phyloP scores from a whole-genome alignment of 768 basidiomycete species.

The Basidioascus undulatus region DNA sequence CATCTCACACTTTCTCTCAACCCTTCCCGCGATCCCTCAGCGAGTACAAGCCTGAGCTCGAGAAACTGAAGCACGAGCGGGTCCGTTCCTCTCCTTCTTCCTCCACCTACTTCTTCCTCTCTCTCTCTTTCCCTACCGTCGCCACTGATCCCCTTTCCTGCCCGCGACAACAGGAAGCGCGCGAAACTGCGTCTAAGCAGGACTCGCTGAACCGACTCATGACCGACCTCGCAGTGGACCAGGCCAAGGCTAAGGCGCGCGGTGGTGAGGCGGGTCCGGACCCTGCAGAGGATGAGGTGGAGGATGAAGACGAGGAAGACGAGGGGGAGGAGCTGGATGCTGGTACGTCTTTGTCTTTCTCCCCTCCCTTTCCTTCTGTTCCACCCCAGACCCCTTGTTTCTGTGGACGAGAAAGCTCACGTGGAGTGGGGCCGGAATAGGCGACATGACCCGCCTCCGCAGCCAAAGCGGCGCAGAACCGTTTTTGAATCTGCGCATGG shows the following conservation, averaged over 20 bases:
- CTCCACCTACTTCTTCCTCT: neutral
- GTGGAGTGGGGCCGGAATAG: no score
- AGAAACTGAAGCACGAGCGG: constrained; percentile 28
- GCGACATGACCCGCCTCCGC: no score
- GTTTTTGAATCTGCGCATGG: no score
- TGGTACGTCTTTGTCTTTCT: no score
- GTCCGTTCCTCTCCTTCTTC: constrained; percentile 7
- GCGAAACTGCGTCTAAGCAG: constrained; percentile 40
- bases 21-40: no score
- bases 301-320: constrained; percentile 4
- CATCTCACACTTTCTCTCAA: no score
- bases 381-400: no score
- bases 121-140: neutral
- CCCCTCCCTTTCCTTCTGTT: no score
- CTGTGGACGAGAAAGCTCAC: no score
- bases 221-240: constrained; percentile 40
- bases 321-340: constrained; percentile 1
- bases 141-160: constrained; percentile 12
- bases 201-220: constrained; percentile 56
- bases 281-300: constrained; percentile 8
- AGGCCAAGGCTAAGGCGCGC: neutral
- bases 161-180: constrained; percentile 32
- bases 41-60: constrained; percentile 76
- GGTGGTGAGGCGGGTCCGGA: neutral
- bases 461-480: no score